A percentile compares a stretch with the other conserved stretches of the same genome.
phyloP scores from a whole-genome alignment of 768 basidiomycete species.

The Termitomyces sp. region DNA sequence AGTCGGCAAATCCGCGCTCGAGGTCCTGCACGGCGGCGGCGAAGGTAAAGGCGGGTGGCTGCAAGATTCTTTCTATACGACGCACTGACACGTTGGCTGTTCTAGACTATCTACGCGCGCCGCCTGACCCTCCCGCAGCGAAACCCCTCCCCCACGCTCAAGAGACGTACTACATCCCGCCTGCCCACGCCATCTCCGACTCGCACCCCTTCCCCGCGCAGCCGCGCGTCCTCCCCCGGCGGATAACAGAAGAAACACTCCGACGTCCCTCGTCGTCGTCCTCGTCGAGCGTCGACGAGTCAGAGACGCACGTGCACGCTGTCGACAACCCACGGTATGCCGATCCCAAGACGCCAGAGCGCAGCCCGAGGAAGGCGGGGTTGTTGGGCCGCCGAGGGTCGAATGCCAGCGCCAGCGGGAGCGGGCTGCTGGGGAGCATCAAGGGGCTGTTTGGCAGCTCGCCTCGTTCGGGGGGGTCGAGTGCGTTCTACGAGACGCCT shows the following conservation, averaged over 20 bases:
- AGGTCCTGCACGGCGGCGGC: constrained; percentile 21
- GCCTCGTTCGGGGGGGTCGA: not conserved
- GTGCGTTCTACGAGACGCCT: too few relatives aligned
- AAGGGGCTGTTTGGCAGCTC: constrained; percentile 33
- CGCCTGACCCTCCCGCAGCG: too few relatives aligned
- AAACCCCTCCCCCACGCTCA: constrained; percentile 19
- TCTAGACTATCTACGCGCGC: too few relatives aligned
- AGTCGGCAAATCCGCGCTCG: constrained; percentile 49
- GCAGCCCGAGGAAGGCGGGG: not conserved
- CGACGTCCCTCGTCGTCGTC: too few relatives aligned
- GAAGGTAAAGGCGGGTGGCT: too few relatives aligned
- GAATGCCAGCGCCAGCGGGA: not conserved
- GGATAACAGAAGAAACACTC: not conserved
- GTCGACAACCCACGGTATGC: not conserved
- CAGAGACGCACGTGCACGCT: not conserved
- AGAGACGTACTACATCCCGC: constrained; percentile 35
- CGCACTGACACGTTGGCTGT: too few relatives aligned
- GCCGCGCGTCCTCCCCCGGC: constrained; percentile 1
- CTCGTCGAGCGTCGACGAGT: not conserved
- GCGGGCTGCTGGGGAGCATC: constrained; percentile 39
- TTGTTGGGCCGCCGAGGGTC: not conserved
- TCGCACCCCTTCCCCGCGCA: not conserved
- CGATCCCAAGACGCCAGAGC: not conserved
- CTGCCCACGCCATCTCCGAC: constrained; percentile 44
- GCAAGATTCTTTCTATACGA: too few relatives aligned